Percentiles rank a stretch among this genome's conserved stretches.
Conservation (phyloP, 1,284 basidiomycete species). For the Xanthoconium separans region DNA sequence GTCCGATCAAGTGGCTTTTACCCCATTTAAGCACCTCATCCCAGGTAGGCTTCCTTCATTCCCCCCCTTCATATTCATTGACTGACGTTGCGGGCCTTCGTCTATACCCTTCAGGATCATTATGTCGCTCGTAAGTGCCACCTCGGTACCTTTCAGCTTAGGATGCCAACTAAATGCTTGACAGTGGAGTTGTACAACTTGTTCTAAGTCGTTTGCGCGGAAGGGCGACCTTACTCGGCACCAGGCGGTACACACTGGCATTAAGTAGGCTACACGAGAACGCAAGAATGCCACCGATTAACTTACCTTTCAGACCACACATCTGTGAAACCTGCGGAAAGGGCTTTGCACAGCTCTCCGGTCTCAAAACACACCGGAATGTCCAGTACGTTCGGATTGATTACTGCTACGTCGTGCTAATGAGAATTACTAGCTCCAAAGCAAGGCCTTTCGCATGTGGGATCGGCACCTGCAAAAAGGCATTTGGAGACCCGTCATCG, state of each 20-base stretch:
- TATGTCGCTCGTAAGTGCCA: constrained; percentile 28
- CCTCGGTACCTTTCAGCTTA: neutral
- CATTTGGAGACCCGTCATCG: constrained; percentile 66
- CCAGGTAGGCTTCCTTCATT: constrained; percentile 2
- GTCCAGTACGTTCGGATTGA: constrained; percentile 47
- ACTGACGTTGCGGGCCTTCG: constrained; percentile 41
- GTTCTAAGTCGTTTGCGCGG: constrained; percentile 46
- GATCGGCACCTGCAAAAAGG: constrained; percentile 40
- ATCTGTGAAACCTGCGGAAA: constrained; percentile 47
- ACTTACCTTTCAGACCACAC: constrained; percentile 40
- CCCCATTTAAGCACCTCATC: constrained; percentile 23
- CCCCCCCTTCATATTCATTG: constrained; percentile 7
- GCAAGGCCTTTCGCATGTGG: constrained; percentile 52
- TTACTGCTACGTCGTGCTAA: constrained; percentile 10
- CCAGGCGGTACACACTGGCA: constrained; percentile 41
- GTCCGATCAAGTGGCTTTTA: constrained; percentile 7
- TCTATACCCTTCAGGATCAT: constrained; percentile 31
- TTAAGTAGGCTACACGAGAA: constrained; percentile 38
- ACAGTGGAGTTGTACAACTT: constrained; percentile 38
- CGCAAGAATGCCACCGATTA: neutral
- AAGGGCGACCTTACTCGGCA: constrained; percentile 58
- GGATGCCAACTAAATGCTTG: constrained; percentile 2
- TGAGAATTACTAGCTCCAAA: constrained; percentile 40
- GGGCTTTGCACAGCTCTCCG: constrained; percentile 52
- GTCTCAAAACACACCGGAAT: constrained; percentile 57